These are phyloP conservation scores for Podospora australis DNA, from an alignment of 495 filamentous ascomycete species.

Conservation along the genomic window DNA sequence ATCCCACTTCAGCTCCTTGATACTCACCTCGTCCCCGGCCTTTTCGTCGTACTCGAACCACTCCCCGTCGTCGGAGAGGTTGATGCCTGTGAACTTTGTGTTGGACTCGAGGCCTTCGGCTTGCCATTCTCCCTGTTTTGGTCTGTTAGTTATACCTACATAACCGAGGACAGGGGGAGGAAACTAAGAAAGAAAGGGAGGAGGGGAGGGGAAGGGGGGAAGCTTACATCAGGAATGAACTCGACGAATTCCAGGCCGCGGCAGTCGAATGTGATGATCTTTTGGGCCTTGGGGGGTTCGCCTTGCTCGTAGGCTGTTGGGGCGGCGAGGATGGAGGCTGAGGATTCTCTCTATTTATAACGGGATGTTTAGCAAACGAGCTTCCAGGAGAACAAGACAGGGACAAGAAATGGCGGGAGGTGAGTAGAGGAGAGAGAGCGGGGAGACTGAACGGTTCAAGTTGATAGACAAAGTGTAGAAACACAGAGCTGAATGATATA, in stretches of 20 bases:
- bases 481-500: too few species aligned
- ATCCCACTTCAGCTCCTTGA: conserved; percentile 88
- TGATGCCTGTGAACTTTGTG: conserved; percentile 72
- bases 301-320: conserved; percentile 62
- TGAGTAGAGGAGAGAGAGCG: too few species aligned
- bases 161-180: too few species aligned
- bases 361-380: conserved; percentile 31
- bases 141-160: not conserved
- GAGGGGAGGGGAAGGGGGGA: not conserved
- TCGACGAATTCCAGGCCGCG: conserved; percentile 86
- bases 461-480: too few species aligned
- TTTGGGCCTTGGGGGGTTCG: conserved; percentile 65
- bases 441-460: too few species aligned
- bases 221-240: conserved; percentile 75
- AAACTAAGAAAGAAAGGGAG: too few species aligned
- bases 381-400: not conserved
- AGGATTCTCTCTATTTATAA: conserved; percentile 53
- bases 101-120: conserved; percentile 72
- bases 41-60: conserved; percentile 59
- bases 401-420: too few species aligned
- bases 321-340: conserved; percentile 58
- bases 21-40: conserved; percentile 53
- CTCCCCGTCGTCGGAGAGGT: conserved; percentile 79
- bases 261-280: conserved; percentile 86
- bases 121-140: conserved; percentile 72